These are phyloP conservation scores for Sphaerulina populicola DNA, from an alignment of 2,329 filamentous ascomycete genomes.

Conservation along the genomic window DNA sequence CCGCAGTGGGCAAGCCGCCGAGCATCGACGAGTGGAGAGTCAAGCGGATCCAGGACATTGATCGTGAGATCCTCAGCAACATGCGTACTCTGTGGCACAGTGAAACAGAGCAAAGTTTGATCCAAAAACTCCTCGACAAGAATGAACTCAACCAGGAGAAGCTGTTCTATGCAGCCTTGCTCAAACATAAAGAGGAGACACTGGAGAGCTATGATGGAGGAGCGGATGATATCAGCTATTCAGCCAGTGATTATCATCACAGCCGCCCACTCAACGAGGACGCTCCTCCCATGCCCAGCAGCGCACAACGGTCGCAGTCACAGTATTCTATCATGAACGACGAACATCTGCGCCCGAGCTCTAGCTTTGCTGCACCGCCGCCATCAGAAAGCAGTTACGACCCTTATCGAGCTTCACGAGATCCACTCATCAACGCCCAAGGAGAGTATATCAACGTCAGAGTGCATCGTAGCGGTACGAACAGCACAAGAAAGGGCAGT, in stretches of 20 bases:
- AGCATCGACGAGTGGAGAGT: constrained; percentile 56
- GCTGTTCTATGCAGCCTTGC: constrained; percentile 78
- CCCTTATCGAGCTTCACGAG: constrained; percentile 65
- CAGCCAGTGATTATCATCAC: constrained; percentile 85
- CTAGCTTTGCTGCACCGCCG: constrained; percentile 45
- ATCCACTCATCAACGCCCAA: constrained; percentile 42
- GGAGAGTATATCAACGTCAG: constrained; percentile 59
- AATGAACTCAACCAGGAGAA: constrained; percentile 70
- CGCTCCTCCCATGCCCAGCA: constrained; percentile 32
- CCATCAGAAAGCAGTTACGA: constrained; percentile 63
- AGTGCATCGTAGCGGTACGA: constrained; percentile 49
- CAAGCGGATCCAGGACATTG: constrained; percentile 58
- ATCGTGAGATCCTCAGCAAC: constrained; percentile 73
- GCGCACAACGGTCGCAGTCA: constrained; percentile 43
- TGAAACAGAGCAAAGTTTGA: constrained; percentile 63
- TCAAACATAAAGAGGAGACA: constrained; percentile 73
- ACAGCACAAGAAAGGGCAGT: constrained; percentile 33
- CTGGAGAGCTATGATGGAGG: constrained; percentile 75
- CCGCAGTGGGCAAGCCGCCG: constrained; percentile 45
- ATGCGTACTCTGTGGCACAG: constrained; percentile 88
- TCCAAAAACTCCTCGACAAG: constrained; percentile 52
- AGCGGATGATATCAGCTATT: constrained; percentile 61
- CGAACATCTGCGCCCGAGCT: constrained; percentile 42
- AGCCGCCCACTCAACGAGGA: constrained; percentile 39
- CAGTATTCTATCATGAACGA: constrained; percentile 51